Evolutionary conservation across 371 early-diverging fungal genomes (phyloP), one percentile per base, ranked within the genome.

Genomic region (Rhizopus delemar): DNA sequence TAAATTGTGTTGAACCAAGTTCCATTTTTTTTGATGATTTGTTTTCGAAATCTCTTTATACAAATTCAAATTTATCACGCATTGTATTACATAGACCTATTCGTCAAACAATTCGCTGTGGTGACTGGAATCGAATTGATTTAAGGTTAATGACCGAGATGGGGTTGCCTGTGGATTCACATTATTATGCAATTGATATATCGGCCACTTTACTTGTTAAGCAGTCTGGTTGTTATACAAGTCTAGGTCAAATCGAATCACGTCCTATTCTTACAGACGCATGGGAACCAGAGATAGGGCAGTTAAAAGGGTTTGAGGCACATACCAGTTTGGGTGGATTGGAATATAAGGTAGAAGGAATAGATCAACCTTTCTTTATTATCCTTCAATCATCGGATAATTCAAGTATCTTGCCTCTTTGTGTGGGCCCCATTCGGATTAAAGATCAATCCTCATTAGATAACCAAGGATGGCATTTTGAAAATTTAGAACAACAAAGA

Each of bases 21-120:
- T 28, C 31, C 8, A 8, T 29, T 2, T n/a, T 39, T 35, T 3
- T 9, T 4, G 31, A 41, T 31, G 57, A 49, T 8, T 28, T 32
- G 9, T 57, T 58, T 43, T 43, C n/a, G 3, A 58, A 58, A 16
- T 4, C 43, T 6, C 29, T 58, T 4, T 58, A 51, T 36, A 57
- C 46, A 11, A 65, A 69, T 53, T 68, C 65, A 8, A 59, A 59
- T 3, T 22, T 71, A 31, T 56, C 63, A 15, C 65, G 75, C 8
- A 59, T 66, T 39, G 60, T 64, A 3, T 57, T 71, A 4, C 33
- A 15, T 15, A 60, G 58, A n/a, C 63, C 64, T 1, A 56, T 66
- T 43, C 33, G 36, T 22, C 43, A 43, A 8, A 46, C 15, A 3
- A 28, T 75, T n/a, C 8, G 39, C 1, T 33, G 56, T 7, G 61